phyloP scores from a whole-genome alignment of 106 monocot species.

The Triglochin maritima region DNA sequence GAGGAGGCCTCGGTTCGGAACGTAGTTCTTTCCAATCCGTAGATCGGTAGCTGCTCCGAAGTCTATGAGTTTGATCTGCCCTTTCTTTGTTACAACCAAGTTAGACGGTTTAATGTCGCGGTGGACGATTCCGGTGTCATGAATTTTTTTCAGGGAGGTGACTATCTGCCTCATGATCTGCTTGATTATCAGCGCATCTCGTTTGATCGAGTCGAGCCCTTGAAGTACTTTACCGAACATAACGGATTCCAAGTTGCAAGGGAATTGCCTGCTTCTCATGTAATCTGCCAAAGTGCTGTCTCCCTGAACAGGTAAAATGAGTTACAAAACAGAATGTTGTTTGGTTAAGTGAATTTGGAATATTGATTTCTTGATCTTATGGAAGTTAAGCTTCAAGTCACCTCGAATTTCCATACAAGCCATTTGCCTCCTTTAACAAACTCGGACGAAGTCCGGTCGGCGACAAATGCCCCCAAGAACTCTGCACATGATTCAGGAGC shows the following conservation, averaged over 20 bases:
- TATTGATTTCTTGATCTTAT: no score
- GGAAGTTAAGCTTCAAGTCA: constrained; percentile 6
- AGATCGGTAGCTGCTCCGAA: constrained; percentile 94
- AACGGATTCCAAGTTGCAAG: constrained; percentile 57
- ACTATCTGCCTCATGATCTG: constrained; percentile 91
- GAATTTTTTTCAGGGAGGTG: constrained; percentile 70
- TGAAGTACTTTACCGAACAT: constrained; percentile 77
- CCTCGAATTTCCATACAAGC: constrained; percentile 99
- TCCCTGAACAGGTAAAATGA: constrained; percentile 28
- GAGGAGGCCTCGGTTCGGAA: constrained; percentile 59
- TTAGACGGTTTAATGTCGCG: constrained; percentile 93
- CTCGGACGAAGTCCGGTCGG: constrained; percentile 52
- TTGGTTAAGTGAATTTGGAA: no score
- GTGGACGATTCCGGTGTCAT: constrained; percentile 82
- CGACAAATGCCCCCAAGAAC: constrained; percentile 83
- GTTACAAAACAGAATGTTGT: background rate
- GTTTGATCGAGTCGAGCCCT: constrained; percentile 56
- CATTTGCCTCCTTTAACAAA: constrained; percentile 96
- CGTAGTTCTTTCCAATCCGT: constrained; percentile 89
- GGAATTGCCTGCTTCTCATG: constrained; percentile 61
- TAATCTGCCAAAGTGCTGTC: constrained; percentile 56
- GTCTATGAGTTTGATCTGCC: constrained; percentile 88
- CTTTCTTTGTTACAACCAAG: constrained; percentile 73
- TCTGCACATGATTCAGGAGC: constrained; percentile 83
- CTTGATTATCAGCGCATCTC: constrained; percentile 70